Evolutionary conservation across 2,329 filamentous ascomycete genomes (phyloP), one percentile per base, ranked within the genome.

Genomic region (Sarocladiaceae sp.): DNA sequence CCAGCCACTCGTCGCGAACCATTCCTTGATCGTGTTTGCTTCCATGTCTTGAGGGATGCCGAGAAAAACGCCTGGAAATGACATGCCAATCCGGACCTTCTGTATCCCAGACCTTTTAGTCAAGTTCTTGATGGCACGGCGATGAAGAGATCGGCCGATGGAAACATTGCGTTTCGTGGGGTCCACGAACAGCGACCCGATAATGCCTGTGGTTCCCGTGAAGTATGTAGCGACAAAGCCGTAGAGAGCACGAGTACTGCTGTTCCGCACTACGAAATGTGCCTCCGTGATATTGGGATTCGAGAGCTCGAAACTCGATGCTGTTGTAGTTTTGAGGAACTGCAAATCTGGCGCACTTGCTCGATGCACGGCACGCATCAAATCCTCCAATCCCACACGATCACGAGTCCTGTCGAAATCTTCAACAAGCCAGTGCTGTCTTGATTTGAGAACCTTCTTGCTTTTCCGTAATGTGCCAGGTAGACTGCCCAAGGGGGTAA

Each of bases 391-490:
- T 0, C 84, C 88, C 46, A 79, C 73, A 2, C 79, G 75, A 63
- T 97, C 93, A 52, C 92, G 79, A 35, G 89, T 84, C 54, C 86
- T 83, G 60, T 92, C 88, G 72, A 91, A 97, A 42, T 82, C 84
- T 63, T 97, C 93, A 0, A 97, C 92, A 1, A 97, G 82, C 93
- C 93, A 97, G 60, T 95, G 90, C 62, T 96, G 91, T 55, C 89
- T 83, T n/a, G 90, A 91, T 60, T 95, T 93, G 54, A 89, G 82
- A 0, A 89, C 80, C 66, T 94, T 96, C 63, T 91, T 88, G 64
- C 86, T 95, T 68, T 93, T 93, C 53, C 88, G 84, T 57, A 96
- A 80, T 0, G 90, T 93, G 1, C 92, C 83, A 0, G 83, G 83
- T 51, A 86, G 72, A 1, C 79, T 83, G 1, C 82, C 83, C 26